Base-by-base conservation (phyloP, 345 rosid species). In the Lumnitzera littorea region DNA sequence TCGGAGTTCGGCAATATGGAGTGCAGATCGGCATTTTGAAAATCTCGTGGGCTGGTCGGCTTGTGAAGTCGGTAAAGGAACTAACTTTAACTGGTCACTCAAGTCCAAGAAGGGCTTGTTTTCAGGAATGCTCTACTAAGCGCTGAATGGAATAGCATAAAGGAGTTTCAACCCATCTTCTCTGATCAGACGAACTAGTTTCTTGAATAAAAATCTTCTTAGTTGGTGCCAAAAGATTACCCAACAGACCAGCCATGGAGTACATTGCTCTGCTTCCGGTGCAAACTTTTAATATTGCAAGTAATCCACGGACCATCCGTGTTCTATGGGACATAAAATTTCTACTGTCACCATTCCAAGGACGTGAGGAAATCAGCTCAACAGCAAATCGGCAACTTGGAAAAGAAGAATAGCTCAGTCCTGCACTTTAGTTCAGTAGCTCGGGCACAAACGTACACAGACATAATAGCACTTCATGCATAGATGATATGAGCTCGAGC, bases 251-350 rank as follows among this genome's bases (percentile, higher is more conserved):
- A 72, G 99, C 97, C 65, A 74, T 83, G 24, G 91, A 86, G 82
- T 97, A 94, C 99, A 94, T 94, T 57, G 91, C 96, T 72, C 97
- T 83, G 70, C 91, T 94, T 82, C 99, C 88, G 15, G 96, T 91
- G 84, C 99, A 90, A 61, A 95, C 88, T 55, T 88, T 82, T 70
- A 94, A 69, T 65, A 94, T 90, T 68, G 82, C 99, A 62, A 91
- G 97, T 72, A 94, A 78, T 12, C 99, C 99, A 62, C 92, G 74
- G 47, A 76, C 91, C 99, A 94, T 94, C 59, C 92, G 78, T 53
- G 95, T 88, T 78, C 95, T 88, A 5, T 96, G 83, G 58, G 99
- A 94, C 99, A 94, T 91, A 66, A 71, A 76, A 73, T 57, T 63
- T 66, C 61, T 75, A 72, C 72, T 77, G 57, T 91, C 99, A 65